Evolutionary conservation across 1,139 yeast genomes (phyloP).

Genomic region (Tardiomyces digboiensis): DNA sequence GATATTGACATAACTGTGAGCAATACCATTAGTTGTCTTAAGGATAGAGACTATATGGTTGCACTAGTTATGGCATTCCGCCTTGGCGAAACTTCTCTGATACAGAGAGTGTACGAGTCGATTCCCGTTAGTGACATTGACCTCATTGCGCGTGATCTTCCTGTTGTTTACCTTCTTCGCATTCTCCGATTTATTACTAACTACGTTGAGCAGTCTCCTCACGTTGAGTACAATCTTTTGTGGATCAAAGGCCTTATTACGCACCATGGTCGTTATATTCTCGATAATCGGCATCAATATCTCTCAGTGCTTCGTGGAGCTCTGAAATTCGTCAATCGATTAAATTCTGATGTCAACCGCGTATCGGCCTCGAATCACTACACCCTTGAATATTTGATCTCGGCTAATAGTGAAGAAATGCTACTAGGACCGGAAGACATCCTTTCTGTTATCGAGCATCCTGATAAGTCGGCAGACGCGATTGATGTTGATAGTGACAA

Average conservation of each 20-base stretch:
- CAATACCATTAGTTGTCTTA: constrained; percentile 50
- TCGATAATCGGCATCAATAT: constrained; percentile 52
- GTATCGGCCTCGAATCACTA: constrained; percentile 48
- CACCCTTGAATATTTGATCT: constrained; percentile 33
- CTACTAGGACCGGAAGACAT: not conserved
- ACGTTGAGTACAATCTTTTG: constrained; percentile 69
- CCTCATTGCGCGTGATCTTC: constrained; percentile 57
- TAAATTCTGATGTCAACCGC: constrained; percentile 63
- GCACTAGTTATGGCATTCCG: constrained; percentile 94
- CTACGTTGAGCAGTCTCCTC: constrained; percentile 65
- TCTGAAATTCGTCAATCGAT: constrained; percentile 64
- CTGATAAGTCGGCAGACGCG: constrained; percentile 9
- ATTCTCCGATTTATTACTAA: constrained; percentile 65
- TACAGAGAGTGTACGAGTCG: constrained; percentile 63
- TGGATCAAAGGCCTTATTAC: constrained; percentile 70
- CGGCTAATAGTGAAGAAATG: not conserved
- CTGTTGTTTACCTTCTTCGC: constrained; percentile 64
- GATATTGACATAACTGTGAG: constrained; percentile 90
- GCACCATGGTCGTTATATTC: constrained; percentile 70
- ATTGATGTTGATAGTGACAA: constrained; percentile 12
- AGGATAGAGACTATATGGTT: constrained; percentile 54
- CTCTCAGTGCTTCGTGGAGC: constrained; percentile 59
- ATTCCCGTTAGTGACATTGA: constrained; percentile 69
- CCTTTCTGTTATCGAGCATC: constrained; percentile 3
- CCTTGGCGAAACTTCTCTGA: constrained; percentile 68